Evolutionary conservation across 306 rosid genomes (phyloP).

Genomic region (Corylus heterophylla): DNA sequence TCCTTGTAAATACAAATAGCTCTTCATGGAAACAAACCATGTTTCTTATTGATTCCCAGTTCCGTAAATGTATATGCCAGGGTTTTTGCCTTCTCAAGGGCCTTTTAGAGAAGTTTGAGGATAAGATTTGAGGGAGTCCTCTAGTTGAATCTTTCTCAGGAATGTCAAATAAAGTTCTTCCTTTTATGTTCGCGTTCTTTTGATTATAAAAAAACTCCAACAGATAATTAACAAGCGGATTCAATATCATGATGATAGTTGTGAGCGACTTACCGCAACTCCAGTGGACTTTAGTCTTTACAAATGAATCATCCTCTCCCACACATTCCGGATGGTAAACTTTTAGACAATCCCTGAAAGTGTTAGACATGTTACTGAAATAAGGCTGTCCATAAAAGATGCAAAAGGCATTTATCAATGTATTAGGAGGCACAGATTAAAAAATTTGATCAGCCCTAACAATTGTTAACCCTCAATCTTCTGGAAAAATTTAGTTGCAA

Average conservation of each 20-base stretch:
- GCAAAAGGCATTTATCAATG: too few relatives aligned
- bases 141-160: not conserved
- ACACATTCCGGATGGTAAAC: slow-evolving; percentile 62
- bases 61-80: not conserved
- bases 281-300: slow-evolving; percentile 33
- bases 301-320: slow-evolving; percentile 24
- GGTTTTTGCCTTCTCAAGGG: not conserved
- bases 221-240: not conserved
- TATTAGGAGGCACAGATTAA: not conserved
- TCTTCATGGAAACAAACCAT: not conserved
- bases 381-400: not conserved
- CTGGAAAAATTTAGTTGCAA: not conserved
- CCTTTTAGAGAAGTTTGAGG: not conserved
- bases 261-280: slow-evolving; percentile 51
- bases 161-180: too few relatives aligned
- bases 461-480: not conserved
- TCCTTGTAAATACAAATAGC: not conserved
- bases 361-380: not conserved
- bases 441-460: not conserved
- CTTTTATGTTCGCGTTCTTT: not conserved
- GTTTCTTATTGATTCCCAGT: not conserved
- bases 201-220: not conserved
- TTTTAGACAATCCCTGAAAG: slow-evolving; percentile 55
- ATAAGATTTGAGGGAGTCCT: not conserved
- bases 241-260: slow-evolving; percentile 1